Base-by-base conservation (phyloP, 768 basidiomycete genomes). In the Boletellus ananiceps region DNA sequence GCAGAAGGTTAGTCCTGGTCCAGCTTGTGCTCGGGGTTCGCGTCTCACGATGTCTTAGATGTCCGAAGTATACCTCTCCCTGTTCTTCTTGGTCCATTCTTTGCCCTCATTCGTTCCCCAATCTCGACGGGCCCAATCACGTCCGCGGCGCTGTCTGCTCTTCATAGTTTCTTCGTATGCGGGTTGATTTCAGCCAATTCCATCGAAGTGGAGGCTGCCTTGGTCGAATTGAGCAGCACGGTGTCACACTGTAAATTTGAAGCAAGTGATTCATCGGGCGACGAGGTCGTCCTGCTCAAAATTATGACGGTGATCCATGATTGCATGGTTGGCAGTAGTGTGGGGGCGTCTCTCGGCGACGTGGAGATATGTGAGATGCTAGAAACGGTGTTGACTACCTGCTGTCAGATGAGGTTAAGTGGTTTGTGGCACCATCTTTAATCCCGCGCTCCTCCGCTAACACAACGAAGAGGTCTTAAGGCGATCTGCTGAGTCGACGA, bases 171-270 rank as follows among this genome's bases (percentile, higher is more conserved):
- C 74, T 90, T 97, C 66, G 73, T 82, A 37, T 89, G 82, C 62
- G 82, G 82, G 21, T 73, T 94, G 61, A 82, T 95, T 42, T 76
- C 74, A 9, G 69, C 79, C 13, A 64, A 71, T 34, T 79, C 86
- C 37, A 54, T 75, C 43, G 71, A 75, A 33, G 69, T 94, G 52
- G 78, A 84, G 55, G 63, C 71, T 46, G 86, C 87, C 5, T 77
- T 98, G 44, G 74, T 83, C 15, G 89, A 92, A 54, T 77, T 96
- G 50, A 94, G 93, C 65, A 86, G 80, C 51, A 84, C 95, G 0
- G 81, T 94, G 12, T 92, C 95, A 5, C 91, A 92, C 62, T 97
- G 95, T 77, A 93, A 95, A 71, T 99, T 99, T 62, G 95, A 98
- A 69, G 90, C 91, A 4, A 95, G 90, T 61, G 93, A 97, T 64